phyloP scores from a whole-genome alignment of 306 rosid species.

The Vigna radiata region DNA sequence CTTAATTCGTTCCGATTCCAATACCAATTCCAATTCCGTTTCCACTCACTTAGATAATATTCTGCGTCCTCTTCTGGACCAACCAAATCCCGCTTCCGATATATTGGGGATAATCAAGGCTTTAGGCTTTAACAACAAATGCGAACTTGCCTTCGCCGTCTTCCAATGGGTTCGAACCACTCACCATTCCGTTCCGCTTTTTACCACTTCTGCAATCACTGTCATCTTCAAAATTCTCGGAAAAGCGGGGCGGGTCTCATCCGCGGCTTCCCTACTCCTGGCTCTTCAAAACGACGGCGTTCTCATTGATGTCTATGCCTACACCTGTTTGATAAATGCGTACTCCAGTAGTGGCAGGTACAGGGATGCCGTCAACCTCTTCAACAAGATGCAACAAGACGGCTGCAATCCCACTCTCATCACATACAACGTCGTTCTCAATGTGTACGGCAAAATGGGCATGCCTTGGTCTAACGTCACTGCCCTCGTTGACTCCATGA shows the following conservation, averaged over 20 bases:
- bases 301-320: constrained; percentile 77
- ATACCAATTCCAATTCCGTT: constrained; percentile 44
- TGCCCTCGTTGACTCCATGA: constrained; percentile 66
- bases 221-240: constrained; percentile 76
- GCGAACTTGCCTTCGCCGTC: constrained; percentile 63
- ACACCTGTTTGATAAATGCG: constrained; percentile 78
- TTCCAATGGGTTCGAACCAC: constrained; percentile 64
- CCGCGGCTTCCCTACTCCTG: constrained; percentile 62
- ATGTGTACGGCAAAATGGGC: constrained; percentile 93
- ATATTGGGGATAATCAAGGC: constrained; percentile 68
- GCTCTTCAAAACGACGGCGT: constrained; percentile 63
- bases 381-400: constrained; percentile 73
- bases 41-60: constrained; percentile 41
- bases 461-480: constrained; percentile 80
- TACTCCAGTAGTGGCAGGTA: constrained; percentile 74
- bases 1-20: constrained; percentile 48
- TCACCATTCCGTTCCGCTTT: constrained; percentile 42
- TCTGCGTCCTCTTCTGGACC: constrained; percentile 49
- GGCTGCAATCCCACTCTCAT: constrained; percentile 77
- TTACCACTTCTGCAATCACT: constrained; percentile 63
- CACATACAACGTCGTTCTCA: constrained; percentile 78
- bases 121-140: constrained; percentile 64
- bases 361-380: constrained; percentile 72
- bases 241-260: constrained; percentile 66
- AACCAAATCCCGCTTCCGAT: constrained; percentile 43